Conservation (phyloP, 495 filamentous ascomycete species). For the Clohesyomyces aquaticus region DNA sequence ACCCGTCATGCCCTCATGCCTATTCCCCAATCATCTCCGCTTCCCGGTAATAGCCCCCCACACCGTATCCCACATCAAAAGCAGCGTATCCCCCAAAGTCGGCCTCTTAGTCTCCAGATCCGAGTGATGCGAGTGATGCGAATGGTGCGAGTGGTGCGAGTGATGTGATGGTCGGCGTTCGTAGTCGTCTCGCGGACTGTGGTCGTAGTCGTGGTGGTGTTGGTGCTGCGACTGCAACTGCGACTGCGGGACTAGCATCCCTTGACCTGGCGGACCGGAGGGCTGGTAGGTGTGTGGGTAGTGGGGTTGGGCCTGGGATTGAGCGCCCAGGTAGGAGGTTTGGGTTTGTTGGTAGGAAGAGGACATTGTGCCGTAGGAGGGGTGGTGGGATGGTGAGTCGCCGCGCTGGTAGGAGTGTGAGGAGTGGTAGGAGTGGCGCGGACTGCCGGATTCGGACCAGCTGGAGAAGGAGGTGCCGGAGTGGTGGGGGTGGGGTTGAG, state of each 20-base stretch:
- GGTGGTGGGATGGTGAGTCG: too few relatives aligned
- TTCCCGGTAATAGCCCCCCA: constrained; percentile 13
- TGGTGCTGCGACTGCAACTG: neutral
- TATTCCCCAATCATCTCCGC: constrained; percentile 19
- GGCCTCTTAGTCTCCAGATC: constrained; percentile 24
- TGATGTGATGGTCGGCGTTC: constrained; percentile 22
- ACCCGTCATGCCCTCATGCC: too few relatives aligned
- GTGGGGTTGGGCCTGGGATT: too few relatives aligned
- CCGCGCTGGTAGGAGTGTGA: too few relatives aligned
- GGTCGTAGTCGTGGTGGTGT: constrained; percentile 9
- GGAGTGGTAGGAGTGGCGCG: too few relatives aligned
- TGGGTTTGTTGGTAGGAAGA: neutral
- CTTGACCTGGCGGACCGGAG: neutral
- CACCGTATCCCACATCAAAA: constrained; percentile 27
- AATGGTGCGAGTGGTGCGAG: constrained; percentile 22
- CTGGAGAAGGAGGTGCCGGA: neutral
- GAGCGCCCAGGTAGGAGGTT: too few relatives aligned
- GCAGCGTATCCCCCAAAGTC: constrained; percentile 30
- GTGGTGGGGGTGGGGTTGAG: neutral
- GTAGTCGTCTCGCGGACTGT: constrained; percentile 16
- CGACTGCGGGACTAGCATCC: neutral
- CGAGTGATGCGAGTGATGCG: constrained; percentile 8
- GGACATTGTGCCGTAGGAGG: neutral
- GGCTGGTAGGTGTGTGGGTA: neutral
- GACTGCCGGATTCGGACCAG: too few relatives aligned